Percentiles rank a stretch among this genome's conserved stretches.
These are phyloP conservation scores for Stentor coeruleus DNA, from an alignment of 73 alveolate genomes.

Conservation along the genomic window DNA sequence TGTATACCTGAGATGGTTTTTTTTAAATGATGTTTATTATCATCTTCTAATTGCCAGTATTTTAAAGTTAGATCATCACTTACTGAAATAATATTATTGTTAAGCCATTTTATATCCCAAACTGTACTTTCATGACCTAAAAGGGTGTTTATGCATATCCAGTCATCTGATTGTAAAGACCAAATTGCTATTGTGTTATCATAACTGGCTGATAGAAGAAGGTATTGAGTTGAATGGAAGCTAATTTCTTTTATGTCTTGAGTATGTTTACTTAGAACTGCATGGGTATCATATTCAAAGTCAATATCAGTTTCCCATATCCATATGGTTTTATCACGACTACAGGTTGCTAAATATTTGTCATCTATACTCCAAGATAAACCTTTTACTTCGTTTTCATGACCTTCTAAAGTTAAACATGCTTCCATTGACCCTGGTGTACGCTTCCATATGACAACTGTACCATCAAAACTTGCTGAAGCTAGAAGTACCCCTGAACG, in stretches of 20 bases:
- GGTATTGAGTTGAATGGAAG: constrained; percentile 70
- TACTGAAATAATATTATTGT: constrained; percentile 31
- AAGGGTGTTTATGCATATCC: constrained; percentile 59
- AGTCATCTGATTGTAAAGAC: constrained; percentile 82
- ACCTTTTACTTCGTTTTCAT: constrained; percentile 93
- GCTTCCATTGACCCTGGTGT: constrained; percentile 61
- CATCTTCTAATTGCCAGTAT: constrained; percentile 47
- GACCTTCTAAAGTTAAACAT: constrained; percentile 85
- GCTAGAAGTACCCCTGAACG: constrained; percentile 84
- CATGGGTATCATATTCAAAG: constrained; percentile 75
- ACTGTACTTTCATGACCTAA: constrained; percentile 86
- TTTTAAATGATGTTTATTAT: constrained; percentile 43
- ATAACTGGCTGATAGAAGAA: constrained; percentile 72
- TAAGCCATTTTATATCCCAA: constrained; percentile 62
- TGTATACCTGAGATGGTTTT: constrained; percentile 63
- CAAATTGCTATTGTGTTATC: constrained; percentile 85
- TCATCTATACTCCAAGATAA: constrained; percentile 90
- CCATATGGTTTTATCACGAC: constrained; percentile 95
- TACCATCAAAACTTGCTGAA: constrained; percentile 86
- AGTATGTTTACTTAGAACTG: constrained; percentile 86
- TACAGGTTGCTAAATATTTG: constrained; percentile 86
- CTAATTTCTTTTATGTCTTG: constrained; percentile 90
- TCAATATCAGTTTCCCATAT: constrained; percentile 82
- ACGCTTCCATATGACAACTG: constrained; percentile 79
- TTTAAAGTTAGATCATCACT: constrained; percentile 80